These are phyloP conservation scores for Zygotorulaspora sp. DNA, from an alignment of 805 yeast species.

Conservation along the genomic window DNA sequence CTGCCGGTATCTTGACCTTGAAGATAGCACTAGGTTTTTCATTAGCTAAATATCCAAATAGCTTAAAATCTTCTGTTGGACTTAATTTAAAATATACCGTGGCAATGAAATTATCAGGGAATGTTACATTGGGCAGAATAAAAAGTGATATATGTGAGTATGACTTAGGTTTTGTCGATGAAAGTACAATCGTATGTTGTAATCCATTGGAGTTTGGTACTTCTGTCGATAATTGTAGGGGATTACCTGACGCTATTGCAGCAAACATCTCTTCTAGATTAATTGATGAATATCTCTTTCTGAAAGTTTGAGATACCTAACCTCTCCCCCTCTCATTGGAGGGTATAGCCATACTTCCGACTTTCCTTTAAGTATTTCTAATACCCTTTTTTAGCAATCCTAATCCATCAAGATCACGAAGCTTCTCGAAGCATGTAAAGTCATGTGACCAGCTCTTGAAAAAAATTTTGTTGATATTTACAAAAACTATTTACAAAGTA, in stretches of 20 bases:
- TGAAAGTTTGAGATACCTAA: no score
- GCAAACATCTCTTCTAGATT: slow-evolving; percentile 36
- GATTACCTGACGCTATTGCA: slow-evolving; percentile 39
- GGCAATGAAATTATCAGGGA: slow-evolving; percentile 72
- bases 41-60: slow-evolving; percentile 58
- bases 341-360: no score
- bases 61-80: slow-evolving; percentile 48
- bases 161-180: slow-evolving; percentile 35
- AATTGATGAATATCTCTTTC: no score
- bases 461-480: background rate
- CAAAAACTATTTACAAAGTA: slow-evolving; percentile 4
- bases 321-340: no score
- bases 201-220: slow-evolving; percentile 37
- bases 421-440: slow-evolving; percentile 9
- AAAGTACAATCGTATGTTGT: slow-evolving; percentile 35
- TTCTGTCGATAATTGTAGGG: slow-evolving; percentile 35
- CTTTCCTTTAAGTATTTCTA: no score
- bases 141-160: slow-evolving; percentile 77
- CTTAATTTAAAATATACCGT: slow-evolving; percentile 85
- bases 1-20: slow-evolving; percentile 50
- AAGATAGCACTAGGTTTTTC: slow-evolving; percentile 89
- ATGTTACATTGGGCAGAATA: slow-evolving; percentile 72
- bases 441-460: slow-evolving; percentile 9
- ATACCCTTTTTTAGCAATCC: slow-evolving; percentile 1
- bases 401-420: slow-evolving; percentile 9